Evolutionary conservation across 441 rosid species (phyloP).

Genomic region (Euphorbia celastroides): DNA sequence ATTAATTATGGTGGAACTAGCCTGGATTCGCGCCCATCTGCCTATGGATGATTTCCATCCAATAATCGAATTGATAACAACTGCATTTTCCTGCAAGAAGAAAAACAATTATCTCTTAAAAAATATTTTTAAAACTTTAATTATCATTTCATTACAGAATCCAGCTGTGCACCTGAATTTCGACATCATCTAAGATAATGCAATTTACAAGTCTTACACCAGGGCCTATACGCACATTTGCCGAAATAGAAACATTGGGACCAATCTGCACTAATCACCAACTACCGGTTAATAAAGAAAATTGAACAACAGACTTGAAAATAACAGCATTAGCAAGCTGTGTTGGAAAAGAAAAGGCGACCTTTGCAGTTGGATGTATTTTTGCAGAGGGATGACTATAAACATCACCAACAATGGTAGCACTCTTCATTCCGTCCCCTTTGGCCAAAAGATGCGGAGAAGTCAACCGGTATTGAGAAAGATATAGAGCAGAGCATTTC

Average conservation of each 20-base stretch:
- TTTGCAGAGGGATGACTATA: constrained; percentile 77
- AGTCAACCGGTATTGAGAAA: constrained; percentile 45
- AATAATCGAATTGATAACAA: constrained; percentile 58
- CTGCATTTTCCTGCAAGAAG: constrained; percentile 57
- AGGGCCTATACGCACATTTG: constrained; percentile 53
- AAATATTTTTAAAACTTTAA: background rate
- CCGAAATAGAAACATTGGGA: constrained; percentile 49
- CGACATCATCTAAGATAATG: constrained; percentile 69
- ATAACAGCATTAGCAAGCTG: background rate
- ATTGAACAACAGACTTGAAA: too few species aligned
- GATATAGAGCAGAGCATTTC: constrained; percentile 72
- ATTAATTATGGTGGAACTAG: too few species aligned
- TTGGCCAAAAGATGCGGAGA: constrained; percentile 52
- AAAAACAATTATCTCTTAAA: background rate
- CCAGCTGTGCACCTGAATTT: constrained; percentile 39
- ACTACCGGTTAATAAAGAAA: constrained; percentile 3
- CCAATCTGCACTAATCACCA: constrained; percentile 38
- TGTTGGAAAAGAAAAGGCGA: constrained; percentile 13
- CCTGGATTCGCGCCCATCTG: constrained; percentile 77
- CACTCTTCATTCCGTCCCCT: constrained; percentile 46
- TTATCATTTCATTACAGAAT: background rate
- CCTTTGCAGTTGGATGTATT: constrained; percentile 82
- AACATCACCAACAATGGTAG: constrained; percentile 60
- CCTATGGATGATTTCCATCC: constrained; percentile 85
- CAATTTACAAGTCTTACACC: constrained; percentile 59